Base-by-base conservation (phyloP, 129 eudicot genomes). In the Saussurea involucrata region DNA sequence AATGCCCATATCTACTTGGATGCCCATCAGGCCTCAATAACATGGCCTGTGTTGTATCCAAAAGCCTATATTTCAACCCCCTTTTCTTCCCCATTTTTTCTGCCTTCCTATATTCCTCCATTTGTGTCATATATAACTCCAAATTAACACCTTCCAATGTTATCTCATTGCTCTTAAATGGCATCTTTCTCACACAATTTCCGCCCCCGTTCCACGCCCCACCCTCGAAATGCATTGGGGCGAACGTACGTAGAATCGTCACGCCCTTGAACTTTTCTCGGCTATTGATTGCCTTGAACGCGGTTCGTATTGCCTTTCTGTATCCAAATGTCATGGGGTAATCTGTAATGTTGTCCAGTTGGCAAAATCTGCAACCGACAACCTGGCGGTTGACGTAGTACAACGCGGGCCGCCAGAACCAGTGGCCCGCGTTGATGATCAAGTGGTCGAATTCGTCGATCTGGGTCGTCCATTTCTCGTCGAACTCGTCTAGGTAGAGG, bases 21-120 rank as follows among this genome's bases (percentile, higher is more conserved):
- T 93, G 98, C 13, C 98, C 98, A 80, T 93, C 98, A 74, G 98
- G 93, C 85, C 98, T 89, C 68, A 93, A 33, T 66, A 89, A 80
- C 89, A 81, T 87, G 18, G 93, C 87, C 27, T 83, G 90, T 53
- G 97, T 90, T 68, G 82, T 81, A 66, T 91, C 98, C 82, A 91
- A 31, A 20, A 88, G 79, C 83, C 96, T 82, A 17, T 84, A 87
- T 68, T 63, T 84, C 42, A 70, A 53, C 37, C 96, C 93, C 9
- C 33, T 84, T 72, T 33, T 72, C 75, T 76, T 86, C 49, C 90
- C 97, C 66, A 75, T 76, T 63, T 79, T 79, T 70, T 86, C 84
- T 37, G 88, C 97, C 18, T 57, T 78, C 66, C 77, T 83, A 73
- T 85, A 89, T 37, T 92, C 97, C 85, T 80, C 89, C 20, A 89